Conservation (phyloP, 2,329 filamentous ascomycete species). For the Monilinia fructigena region DNA sequence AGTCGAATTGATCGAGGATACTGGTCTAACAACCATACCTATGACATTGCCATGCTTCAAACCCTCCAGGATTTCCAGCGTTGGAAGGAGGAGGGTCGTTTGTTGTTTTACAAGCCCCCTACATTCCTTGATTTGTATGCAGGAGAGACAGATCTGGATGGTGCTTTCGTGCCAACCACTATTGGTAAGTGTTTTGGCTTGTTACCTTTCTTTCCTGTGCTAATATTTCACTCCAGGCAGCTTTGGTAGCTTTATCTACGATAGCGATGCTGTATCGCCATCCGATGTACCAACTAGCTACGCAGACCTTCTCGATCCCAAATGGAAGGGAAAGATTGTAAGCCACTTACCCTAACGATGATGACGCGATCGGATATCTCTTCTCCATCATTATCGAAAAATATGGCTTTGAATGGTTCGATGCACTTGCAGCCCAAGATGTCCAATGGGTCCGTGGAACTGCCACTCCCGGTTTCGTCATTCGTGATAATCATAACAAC, state of each 20-base stretch:
- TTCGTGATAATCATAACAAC: neutral
- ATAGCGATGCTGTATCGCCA: neutral
- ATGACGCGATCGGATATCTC: neutral
- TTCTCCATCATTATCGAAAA: conserved; percentile 9
- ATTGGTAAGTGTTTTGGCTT: neutral
- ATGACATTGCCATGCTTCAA: conserved; percentile 51
- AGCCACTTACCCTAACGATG: conserved; percentile 11
- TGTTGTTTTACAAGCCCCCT: conserved; percentile 7
- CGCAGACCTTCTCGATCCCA: neutral
- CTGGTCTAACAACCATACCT: conserved; percentile 41
- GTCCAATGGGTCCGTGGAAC: conserved; percentile 16
- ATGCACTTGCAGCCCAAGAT: neutral
- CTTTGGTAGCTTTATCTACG: neutral
- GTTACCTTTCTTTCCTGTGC: neutral
- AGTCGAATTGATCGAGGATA: conserved; percentile 49
- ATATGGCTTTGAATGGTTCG: conserved; percentile 3
- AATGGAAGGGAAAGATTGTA: conserved; percentile 16
- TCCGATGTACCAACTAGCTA: conserved; percentile 23
- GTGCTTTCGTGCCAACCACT: neutral
- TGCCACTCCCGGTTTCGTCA: neutral
- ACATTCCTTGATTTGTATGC: neutral
- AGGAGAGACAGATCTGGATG: conserved; percentile 6
- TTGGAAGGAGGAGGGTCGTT: conserved; percentile 44
- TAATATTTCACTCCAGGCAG: neutral
- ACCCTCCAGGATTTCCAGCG: conserved; percentile 52